Conservation (phyloP, 2,329 filamentous ascomycete genomes). For the Aspergillus brasiliensis region DNA sequence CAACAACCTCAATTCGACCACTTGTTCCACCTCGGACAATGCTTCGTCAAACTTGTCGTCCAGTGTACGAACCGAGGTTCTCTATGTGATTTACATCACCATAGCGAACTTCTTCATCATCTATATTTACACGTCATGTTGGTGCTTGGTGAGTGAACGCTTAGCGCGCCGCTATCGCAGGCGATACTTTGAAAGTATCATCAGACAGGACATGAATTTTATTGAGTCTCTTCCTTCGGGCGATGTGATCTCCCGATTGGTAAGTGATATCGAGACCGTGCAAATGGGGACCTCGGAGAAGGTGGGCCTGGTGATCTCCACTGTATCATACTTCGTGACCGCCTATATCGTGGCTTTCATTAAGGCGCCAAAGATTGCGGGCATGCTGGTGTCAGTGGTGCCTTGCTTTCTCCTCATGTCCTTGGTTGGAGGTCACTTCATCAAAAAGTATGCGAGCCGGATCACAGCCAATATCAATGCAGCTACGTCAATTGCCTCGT, state of each 20-base stretch:
- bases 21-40: constrained; percentile 23
- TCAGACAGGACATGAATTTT: constrained; percentile 65
- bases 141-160: constrained; percentile 65
- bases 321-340: constrained; percentile 66
- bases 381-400: constrained; percentile 65
- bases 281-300: constrained; percentile 71
- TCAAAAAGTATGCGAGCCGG: constrained; percentile 50
- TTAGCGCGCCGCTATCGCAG: constrained; percentile 64
- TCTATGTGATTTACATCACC: constrained; percentile 64
- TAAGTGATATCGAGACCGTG: constrained; percentile 66
- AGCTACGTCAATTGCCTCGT: constrained; percentile 64
- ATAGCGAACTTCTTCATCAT: constrained; percentile 65
- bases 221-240: constrained; percentile 65
- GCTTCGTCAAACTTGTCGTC: constrained; percentile 14
- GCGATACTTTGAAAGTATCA: constrained; percentile 59
- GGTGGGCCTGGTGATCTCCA: constrained; percentile 65
- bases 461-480: constrained; percentile 57
- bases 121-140: constrained; percentile 65
- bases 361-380: constrained; percentile 52
- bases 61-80: constrained; percentile 51
- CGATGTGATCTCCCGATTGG: constrained; percentile 64
- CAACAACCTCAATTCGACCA: constrained; percentile 39
- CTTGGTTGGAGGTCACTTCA: constrained; percentile 56
- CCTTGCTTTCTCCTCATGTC: constrained; percentile 64
- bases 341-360: constrained; percentile 69